Evolutionary conservation across 1,139 yeast genomes (phyloP), one percentile per base, ranked within the genome.

Genomic region (Diutina rugosa): DNA sequence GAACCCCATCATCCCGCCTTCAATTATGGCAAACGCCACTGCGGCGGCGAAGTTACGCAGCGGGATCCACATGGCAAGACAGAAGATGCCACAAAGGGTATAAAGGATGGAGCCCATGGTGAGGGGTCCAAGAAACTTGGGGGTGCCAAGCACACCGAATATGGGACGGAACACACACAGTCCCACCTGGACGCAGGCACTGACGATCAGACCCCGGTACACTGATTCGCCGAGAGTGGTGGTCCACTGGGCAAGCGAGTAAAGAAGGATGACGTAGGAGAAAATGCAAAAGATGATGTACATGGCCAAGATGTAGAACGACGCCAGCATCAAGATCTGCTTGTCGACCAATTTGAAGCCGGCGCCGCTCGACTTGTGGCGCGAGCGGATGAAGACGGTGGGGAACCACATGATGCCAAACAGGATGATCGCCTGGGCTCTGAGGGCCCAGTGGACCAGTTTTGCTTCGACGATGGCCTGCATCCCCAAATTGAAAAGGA

Each of bases 31-130:
- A 62, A 79, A 76, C 1, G 68, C 72, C 21, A 79, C 64, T 1
- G 81, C 76, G 3, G 82, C 78, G 2, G 82, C 82, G 60, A 69
- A 77, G 61, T 78, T 80, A 55, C 79, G 67, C 14, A 82, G 77
- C 2, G 85, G 85, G 47, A 82, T 74, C 88, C 88, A 84, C 80
- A 83, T 79, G 1, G 82, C 84, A 47, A 70, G 67, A 44, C 71
- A 74, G 57, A 67, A 69, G 48, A 71, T 67, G 55, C 80, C 80
- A 56, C 72, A 69, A 32, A 70, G 56, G 54, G 62, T 46, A 59
- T 69, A 71, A 29, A 67, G 68, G 1, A 74, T 72, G 2, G 71
- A 61, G 6, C 76, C 60, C 14, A 76, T 67, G 53, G 80, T 79
- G 32, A 76, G 60, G 6, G 81, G 69, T 0, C 86, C 86, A 49